These are phyloP conservation scores for Suillus brevipes DNA, from an alignment of 768 basidiomycete species.

Conservation along the genomic window DNA sequence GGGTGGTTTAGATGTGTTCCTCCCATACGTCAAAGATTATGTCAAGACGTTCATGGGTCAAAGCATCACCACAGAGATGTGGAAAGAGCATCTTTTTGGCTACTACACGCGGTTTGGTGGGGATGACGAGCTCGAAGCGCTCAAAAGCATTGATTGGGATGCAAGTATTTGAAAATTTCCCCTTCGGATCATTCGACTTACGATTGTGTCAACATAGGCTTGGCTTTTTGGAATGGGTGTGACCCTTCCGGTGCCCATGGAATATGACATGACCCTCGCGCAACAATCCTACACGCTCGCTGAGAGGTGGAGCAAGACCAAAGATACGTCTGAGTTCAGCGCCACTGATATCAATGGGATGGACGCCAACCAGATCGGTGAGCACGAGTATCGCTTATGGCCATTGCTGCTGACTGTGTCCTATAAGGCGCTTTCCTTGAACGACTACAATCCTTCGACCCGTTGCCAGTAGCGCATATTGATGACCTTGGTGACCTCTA, in stretches of 20 bases:
- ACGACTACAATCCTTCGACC: constrained; percentile 59
- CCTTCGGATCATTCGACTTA: background rate
- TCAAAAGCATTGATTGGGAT: constrained; percentile 78
- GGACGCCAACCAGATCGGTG: constrained; percentile 77
- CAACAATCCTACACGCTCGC: constrained; percentile 71
- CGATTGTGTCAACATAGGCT: constrained; percentile 40
- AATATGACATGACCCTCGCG: constrained; percentile 75
- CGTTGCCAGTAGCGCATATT: constrained; percentile 63
- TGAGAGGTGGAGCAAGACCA: constrained; percentile 61
- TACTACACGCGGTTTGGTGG: constrained; percentile 65
- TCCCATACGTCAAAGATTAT: constrained; percentile 84
- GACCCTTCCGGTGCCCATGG: constrained; percentile 69
- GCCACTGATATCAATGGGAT: constrained; percentile 60
- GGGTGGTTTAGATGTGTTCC: constrained; percentile 81
- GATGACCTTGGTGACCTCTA: constrained; percentile 56
- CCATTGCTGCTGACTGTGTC: background rate
- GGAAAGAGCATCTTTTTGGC: constrained; percentile 76
- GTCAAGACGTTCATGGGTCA: constrained; percentile 78
- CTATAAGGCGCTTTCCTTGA: constrained; percentile 79
- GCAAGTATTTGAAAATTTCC: constrained; percentile 40
- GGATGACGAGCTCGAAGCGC: constrained; percentile 57
- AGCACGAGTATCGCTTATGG: constrained; percentile 17
- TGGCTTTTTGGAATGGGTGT: constrained; percentile 85
- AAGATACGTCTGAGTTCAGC: constrained; percentile 51
- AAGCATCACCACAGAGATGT: constrained; percentile 81